Base-by-base conservation (phyloP, 1,139 yeast genomes). In the Yamadazyma pseudoaaseri region DNA sequence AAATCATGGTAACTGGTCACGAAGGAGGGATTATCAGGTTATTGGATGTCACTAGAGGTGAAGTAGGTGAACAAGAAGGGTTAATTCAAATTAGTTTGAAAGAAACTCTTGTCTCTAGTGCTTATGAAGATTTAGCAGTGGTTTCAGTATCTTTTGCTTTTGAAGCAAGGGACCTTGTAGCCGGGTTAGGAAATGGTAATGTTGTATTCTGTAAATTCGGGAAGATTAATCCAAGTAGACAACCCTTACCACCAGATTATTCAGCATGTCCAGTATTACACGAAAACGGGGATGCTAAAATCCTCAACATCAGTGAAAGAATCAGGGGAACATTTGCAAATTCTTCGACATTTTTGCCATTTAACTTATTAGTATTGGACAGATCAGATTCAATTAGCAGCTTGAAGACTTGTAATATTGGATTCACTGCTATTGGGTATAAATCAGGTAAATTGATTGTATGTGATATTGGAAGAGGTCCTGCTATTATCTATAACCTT, bases 341-440 rank as follows among this genome's bases (percentile, higher is more conserved):
- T 11, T 45, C 64, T 1, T 52, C 61, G 4, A 58, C 67, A 0
- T 89, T 87, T 49, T 58, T 87, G 47, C 97, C 97, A 0, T 64
- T 68, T 16, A 70, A 76, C 29, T 67, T 69, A 27, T 47, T 70
- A 35, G 56, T 51, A 21, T 31, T 85, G 2, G 51, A 50, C 12
- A 46, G 45, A 4, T 63, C 65, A 5, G 75, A 71, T 20, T 43
- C 42, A 29, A 79, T 85, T 3, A 68, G 90, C 0, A 75, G 86
- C 2, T 47, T 90, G 31, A 71, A 73, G 36, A 74, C 85, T 56
- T 81, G 90, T 43, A 76, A 84, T 43, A 69, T 87, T 32, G 97
- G 97, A 0, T 89, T 92, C 62, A 86, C 85, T 4, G 95, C 89
- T 1, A 65, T 86, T 31, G 96, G 86, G 0, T 89, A 86, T 55